A percentile compares a stretch with the other conserved stretches of the same genome.
These are phyloP conservation scores for Termitomyces bulborhizus DNA, from an alignment of 768 basidiomycete species.

Conservation along the genomic window DNA sequence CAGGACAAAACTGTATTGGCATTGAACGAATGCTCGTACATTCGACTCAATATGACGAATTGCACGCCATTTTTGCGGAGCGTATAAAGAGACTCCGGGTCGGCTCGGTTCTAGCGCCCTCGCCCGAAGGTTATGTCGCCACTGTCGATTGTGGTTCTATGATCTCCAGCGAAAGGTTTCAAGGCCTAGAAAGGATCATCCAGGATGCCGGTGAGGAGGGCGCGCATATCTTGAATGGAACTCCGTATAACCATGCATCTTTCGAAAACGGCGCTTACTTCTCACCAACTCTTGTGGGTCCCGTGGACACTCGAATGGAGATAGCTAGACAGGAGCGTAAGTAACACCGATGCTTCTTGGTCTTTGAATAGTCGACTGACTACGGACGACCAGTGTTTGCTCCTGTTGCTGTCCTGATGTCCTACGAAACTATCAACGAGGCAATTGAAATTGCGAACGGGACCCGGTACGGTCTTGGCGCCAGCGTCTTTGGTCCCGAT, in stretches of 20 bases:
- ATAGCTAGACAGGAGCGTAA: slow-evolving; percentile 78
- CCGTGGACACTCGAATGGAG: slow-evolving; percentile 62
- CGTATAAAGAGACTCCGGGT: slow-evolving; percentile 65
- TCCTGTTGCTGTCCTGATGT: slow-evolving; percentile 82
- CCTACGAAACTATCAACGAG: slow-evolving; percentile 78
- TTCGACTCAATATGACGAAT: slow-evolving; percentile 64
- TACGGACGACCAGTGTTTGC: slow-evolving; percentile 68
- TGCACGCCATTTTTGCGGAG: slow-evolving; percentile 60
- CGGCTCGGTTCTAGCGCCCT: slow-evolving; percentile 66
- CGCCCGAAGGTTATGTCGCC: slow-evolving; percentile 61
- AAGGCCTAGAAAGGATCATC: slow-evolving; percentile 62
- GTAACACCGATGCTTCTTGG: slow-evolving; percentile 20
- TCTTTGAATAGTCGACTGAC: background rate
- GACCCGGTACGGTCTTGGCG: slow-evolving; percentile 86
- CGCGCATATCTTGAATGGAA: slow-evolving; percentile 62
- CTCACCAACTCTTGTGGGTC: slow-evolving; percentile 78
- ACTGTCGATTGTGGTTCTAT: slow-evolving; percentile 86
- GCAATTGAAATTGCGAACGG: slow-evolving; percentile 85
- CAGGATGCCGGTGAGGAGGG: slow-evolving; percentile 63
- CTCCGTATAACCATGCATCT: slow-evolving; percentile 56
- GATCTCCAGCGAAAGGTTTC: slow-evolving; percentile 72
- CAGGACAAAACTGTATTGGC: slow-evolving; percentile 96
- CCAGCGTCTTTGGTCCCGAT: slow-evolving; percentile 89
- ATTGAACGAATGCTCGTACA: slow-evolving; percentile 93
- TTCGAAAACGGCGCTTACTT: slow-evolving; percentile 78